These are phyloP conservation scores for Dispira parvispora DNA, from an alignment of 192 early-diverging fungal genomes.

Conservation along the genomic window DNA sequence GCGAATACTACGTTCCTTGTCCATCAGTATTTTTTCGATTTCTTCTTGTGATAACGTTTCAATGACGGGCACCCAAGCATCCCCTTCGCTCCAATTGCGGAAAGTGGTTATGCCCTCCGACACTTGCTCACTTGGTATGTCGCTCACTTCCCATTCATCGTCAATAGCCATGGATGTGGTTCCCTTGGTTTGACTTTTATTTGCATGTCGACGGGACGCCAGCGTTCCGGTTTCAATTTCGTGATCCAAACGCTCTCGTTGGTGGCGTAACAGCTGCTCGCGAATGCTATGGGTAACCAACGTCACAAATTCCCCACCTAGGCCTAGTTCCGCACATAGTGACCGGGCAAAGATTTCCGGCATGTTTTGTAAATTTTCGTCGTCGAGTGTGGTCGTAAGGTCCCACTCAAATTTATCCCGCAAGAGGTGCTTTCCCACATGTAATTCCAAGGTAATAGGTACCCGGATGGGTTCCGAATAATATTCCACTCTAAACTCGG, in stretches of 20 bases:
- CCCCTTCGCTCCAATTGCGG: slow-evolving; percentile 28
- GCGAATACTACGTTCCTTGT: slow-evolving; percentile 34
- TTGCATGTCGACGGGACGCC: not conserved
- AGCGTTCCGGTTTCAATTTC: not conserved
- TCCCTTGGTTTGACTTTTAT: not conserved
- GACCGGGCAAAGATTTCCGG: slow-evolving; percentile 60
- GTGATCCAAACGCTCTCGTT: slow-evolving; percentile 32
- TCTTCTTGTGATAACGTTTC: slow-evolving; percentile 38
- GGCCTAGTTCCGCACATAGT: slow-evolving; percentile 50
- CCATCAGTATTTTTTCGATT: slow-evolving; percentile 36
- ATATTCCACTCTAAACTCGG: not conserved
- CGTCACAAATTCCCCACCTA: slow-evolving; percentile 63
- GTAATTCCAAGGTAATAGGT: slow-evolving; percentile 40
- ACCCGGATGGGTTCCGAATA: slow-evolving; percentile 19
- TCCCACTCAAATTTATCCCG: slow-evolving; percentile 78
- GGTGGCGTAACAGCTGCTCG: slow-evolving; percentile 48
- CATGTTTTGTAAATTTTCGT: slow-evolving; percentile 13
- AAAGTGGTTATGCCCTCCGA: slow-evolving; percentile 17
- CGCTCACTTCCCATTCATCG: not conserved
- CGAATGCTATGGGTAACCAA: slow-evolving; percentile 59
- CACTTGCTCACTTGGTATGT: slow-evolving; percentile 18
- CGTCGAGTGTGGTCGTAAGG: slow-evolving; percentile 32
- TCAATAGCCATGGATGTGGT: not conserved
- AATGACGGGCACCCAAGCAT: slow-evolving; percentile 33
- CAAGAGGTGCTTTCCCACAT: slow-evolving; percentile 50